Percentiles rank a stretch among this genome's conserved stretches.
phyloP scores from a whole-genome alignment of 2,329 filamentous ascomycete species.

The Diaporthe amygdali region DNA sequence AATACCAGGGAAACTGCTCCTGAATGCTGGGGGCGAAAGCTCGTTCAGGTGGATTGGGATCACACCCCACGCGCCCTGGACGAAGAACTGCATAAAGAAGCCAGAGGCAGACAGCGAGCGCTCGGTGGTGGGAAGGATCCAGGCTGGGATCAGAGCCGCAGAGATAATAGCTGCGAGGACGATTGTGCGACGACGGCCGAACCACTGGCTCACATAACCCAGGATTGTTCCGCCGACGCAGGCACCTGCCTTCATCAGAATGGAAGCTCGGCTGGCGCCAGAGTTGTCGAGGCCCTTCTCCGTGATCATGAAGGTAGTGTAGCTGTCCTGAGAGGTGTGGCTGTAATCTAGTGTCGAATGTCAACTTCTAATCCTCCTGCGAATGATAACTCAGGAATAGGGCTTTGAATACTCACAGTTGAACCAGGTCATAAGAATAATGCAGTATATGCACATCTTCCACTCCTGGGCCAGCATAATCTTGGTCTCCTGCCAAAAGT shows the following conservation, averaged over 20 bases:
- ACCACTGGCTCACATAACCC: constrained; percentile 76
- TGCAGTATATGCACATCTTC: constrained; percentile 78
- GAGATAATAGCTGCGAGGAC: constrained; percentile 64
- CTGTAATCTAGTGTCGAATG: constrained; percentile 70
- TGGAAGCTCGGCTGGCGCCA: constrained; percentile 74
- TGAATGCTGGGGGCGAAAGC: constrained; percentile 72
- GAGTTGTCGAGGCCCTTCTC: constrained; percentile 72
- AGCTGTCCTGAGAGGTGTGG: constrained; percentile 81
- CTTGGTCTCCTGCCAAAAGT: constrained; percentile 74
- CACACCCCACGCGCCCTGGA: constrained; percentile 70
- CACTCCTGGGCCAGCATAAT: constrained; percentile 73
- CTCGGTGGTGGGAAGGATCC: constrained; percentile 70
- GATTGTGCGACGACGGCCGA: constrained; percentile 75
- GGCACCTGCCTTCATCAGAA: constrained; percentile 80
- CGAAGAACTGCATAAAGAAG: constrained; percentile 74
- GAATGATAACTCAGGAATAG: too few species aligned
- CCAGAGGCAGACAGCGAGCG: constrained; percentile 64
- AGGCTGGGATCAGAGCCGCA: constrained; percentile 69
- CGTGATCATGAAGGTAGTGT: constrained; percentile 79
- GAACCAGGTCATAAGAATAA: constrained; percentile 77
- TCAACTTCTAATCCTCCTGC: background rate
- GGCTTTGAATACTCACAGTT: constrained; percentile 36
- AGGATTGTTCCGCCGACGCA: constrained; percentile 76
- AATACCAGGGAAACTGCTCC: constrained; percentile 73
- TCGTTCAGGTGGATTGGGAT: constrained; percentile 78